phyloP scores from a whole-genome alignment of 805 yeast genomes.

The Sungouiozyma intestinalis region DNA sequence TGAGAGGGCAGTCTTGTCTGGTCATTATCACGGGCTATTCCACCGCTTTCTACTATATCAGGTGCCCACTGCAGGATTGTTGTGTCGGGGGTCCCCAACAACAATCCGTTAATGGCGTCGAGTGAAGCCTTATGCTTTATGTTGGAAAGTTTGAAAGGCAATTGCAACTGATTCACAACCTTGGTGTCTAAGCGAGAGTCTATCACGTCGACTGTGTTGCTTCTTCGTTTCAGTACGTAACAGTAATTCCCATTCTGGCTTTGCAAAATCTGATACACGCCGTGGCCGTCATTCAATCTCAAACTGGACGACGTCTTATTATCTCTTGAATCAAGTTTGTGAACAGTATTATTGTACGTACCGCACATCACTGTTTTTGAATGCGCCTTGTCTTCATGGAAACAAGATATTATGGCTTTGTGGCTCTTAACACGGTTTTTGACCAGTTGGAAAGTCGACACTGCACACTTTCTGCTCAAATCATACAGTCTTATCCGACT shows the following conservation, averaged over 20 bases:
- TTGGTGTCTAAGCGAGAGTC: slow-evolving; percentile 23
- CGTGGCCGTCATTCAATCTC: slow-evolving; percentile 12
- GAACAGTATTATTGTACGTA: slow-evolving; percentile 23
- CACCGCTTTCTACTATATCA: slow-evolving; percentile 23
- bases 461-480: slow-evolving; percentile 17
- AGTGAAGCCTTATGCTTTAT: slow-evolving; percentile 20
- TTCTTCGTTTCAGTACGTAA: slow-evolving; percentile 26
- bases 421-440: slow-evolving; percentile 6
- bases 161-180: slow-evolving; percentile 9
- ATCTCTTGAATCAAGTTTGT: slow-evolving; percentile 17
- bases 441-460: slow-evolving; percentile 8
- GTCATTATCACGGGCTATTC: slow-evolving; percentile 4
- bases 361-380: slow-evolving; percentile 12
- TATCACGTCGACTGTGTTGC: slow-evolving; percentile 24
- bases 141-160: slow-evolving; percentile 16
- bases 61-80: slow-evolving; percentile 17
- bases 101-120: slow-evolving; percentile 13
- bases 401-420: slow-evolving; percentile 24
- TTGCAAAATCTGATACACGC: slow-evolving; percentile 30
- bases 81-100: slow-evolving; percentile 18
- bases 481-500: slow-evolving; percentile 26
- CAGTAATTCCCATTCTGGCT: slow-evolving; percentile 31
- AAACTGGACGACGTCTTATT: not conserved
- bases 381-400: slow-evolving; percentile 7
- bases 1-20: not conserved